A percentile compares a stretch with the other conserved stretches of the same genome.
Conservation (phyloP, 2,329 filamentous ascomycete genomes). For the Talaromyces atroroseus region DNA sequence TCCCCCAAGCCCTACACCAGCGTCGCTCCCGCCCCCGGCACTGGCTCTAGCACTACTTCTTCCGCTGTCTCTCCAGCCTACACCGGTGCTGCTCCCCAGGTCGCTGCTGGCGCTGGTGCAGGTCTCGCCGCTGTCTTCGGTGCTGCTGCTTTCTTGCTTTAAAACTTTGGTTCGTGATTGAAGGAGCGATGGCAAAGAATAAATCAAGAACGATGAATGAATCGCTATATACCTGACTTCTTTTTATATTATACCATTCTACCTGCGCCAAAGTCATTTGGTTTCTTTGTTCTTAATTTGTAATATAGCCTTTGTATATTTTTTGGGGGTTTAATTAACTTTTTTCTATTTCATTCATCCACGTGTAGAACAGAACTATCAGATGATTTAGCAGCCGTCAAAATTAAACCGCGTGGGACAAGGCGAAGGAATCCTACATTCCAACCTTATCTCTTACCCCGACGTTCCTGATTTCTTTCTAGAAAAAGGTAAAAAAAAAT, state of each 20-base stretch:
- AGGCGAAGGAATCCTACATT: not conserved
- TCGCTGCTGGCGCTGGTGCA: slow-evolving; percentile 43
- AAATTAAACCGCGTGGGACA: no score
- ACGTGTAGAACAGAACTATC: no score
- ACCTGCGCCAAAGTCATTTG: not conserved
- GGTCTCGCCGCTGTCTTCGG: slow-evolving; percentile 50
- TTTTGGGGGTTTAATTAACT: not conserved
- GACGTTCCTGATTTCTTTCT: no score
- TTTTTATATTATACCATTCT: not conserved
- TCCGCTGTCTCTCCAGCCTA: slow-evolving; percentile 23
- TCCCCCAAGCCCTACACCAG: slow-evolving; percentile 13
- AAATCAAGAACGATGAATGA: no score
- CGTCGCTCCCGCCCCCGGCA: slow-evolving; percentile 20
- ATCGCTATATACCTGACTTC: no score
- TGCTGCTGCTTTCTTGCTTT: slow-evolving; percentile 45
- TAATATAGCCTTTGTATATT: not conserved
- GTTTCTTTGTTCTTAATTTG: not conserved
- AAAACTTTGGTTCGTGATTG: slow-evolving; percentile 18
- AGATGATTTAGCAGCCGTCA: no score
- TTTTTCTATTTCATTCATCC: no score
- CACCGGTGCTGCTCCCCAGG: slow-evolving; percentile 47
- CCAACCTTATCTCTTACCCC: not conserved
- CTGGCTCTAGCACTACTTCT: slow-evolving; percentile 16
- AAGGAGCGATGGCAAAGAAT: not conserved
- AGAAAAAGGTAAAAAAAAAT: no score